Evolutionary conservation across 2,329 filamentous ascomycete species (phyloP).

Genomic region (Calonectria honghensis): DNA sequence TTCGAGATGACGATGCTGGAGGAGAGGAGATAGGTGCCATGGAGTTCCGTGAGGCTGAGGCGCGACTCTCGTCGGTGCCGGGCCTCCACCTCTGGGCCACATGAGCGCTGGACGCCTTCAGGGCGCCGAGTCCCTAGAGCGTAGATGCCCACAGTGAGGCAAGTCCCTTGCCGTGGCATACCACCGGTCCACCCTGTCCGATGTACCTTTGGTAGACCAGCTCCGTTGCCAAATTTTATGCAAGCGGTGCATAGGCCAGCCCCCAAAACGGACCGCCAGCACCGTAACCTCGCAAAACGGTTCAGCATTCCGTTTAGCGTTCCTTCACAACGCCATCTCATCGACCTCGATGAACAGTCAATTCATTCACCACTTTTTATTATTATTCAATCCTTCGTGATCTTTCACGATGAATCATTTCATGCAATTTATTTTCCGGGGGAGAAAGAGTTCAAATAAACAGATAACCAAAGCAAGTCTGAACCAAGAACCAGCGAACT

Average conservation of each 20-base stretch:
- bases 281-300: constrained; percentile 24
- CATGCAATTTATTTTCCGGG: background rate
- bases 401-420: too few species aligned
- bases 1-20: constrained; percentile 27
- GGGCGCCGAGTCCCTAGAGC: background rate
- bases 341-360: background rate
- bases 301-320: background rate
- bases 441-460: background rate
- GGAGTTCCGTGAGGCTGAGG: constrained; percentile 33
- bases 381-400: background rate
- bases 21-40: constrained; percentile 16
- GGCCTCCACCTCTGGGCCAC: constrained; percentile 21
- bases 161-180: constrained; percentile 13
- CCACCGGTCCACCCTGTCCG: constrained; percentile 4
- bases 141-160: background rate
- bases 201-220: constrained; percentile 29
- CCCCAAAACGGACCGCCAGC: background rate
- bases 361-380: background rate
- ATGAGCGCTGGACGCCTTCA: constrained; percentile 6
- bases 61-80: constrained; percentile 22
- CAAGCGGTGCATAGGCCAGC: constrained; percentile 11
- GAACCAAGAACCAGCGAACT: background rate
- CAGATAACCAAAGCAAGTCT: background rate
- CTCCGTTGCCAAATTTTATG: constrained; percentile 14
- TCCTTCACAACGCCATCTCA: background rate